phyloP scores from a whole-genome alignment of 768 basidiomycete species.

The Hypsizygus marmoreus region DNA sequence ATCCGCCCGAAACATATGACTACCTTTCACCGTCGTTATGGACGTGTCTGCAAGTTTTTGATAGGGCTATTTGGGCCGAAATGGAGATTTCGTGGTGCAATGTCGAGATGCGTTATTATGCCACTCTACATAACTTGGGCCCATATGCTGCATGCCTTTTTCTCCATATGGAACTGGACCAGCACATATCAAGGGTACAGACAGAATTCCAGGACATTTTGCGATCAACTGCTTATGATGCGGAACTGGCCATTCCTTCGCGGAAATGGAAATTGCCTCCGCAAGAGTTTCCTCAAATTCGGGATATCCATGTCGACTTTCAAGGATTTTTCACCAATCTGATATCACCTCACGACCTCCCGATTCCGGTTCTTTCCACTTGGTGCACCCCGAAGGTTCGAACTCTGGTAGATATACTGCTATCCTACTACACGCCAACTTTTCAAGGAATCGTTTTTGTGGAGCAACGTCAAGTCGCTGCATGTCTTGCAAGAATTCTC shows the following conservation, averaged over 20 bases:
- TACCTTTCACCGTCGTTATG: conserved; percentile 54
- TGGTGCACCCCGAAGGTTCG: conserved; percentile 79
- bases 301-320: conserved; percentile 47
- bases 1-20: conserved; percentile 51
- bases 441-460: conserved; percentile 90
- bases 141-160: conserved; percentile 77
- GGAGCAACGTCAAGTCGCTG: conserved; percentile 80
- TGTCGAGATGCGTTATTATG: conserved; percentile 62
- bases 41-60: conserved; percentile 36
- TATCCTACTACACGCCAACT: conserved; percentile 47
- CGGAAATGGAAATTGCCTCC: conserved; percentile 28
- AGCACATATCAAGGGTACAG: conserved; percentile 45
- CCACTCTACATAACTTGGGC: conserved; percentile 65
- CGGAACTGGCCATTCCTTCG: conserved; percentile 16
- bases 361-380: conserved; percentile 46
- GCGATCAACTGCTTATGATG: conserved; percentile 16
- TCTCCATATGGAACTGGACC: conserved; percentile 60
- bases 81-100: conserved; percentile 61
- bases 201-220: conserved; percentile 18
- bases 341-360: conserved; percentile 30
- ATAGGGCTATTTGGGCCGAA: conserved; percentile 46
- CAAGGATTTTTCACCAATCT: conserved; percentile 47
- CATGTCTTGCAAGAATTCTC: conserved; percentile 66
- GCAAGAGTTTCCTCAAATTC: conserved; percentile 34
- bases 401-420: conserved; percentile 61